Percentiles rank a stretch among this genome's conserved stretches.
Evolutionary conservation across 75 land plant species (phyloP).

Genomic region (Chamaecyparis obtusa): DNA sequence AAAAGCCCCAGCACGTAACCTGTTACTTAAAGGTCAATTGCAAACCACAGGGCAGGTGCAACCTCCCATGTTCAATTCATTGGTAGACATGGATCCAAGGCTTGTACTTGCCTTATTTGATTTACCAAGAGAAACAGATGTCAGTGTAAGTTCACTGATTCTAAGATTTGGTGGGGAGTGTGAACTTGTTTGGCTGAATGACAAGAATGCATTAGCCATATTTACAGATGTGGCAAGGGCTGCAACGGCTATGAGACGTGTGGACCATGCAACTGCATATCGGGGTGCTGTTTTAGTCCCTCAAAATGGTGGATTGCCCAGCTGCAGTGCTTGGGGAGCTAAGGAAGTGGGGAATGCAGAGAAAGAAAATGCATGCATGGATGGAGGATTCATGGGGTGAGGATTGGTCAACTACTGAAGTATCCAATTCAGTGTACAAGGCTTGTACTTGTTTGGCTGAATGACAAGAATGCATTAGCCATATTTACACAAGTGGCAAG

Average conservation of each 20-base stretch:
- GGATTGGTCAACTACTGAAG: slow-evolving; percentile 26
- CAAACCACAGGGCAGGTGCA: slow-evolving; percentile 25
- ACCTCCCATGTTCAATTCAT: slow-evolving; percentile 63
- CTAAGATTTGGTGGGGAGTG: slow-evolving; percentile 98
- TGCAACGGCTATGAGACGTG: slow-evolving; percentile 86
- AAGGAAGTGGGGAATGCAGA: slow-evolving; percentile 16
- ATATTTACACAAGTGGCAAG: slow-evolving; percentile 81
- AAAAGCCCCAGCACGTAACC: slow-evolving; percentile 55
- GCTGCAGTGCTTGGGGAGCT: no score
- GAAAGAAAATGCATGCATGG: slow-evolving; percentile 41
- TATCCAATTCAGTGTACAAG: no score
- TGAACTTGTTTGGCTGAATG: slow-evolving; percentile 97
- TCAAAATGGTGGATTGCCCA: slow-evolving; percentile 25
- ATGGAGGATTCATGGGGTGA: slow-evolving; percentile 68
- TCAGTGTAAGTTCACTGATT: slow-evolving; percentile 64
- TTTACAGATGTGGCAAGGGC: slow-evolving; percentile 84
- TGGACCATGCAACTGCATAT: slow-evolving; percentile 87
- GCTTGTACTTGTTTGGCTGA: slow-evolving; percentile 95
- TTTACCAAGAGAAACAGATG: slow-evolving; percentile 90
- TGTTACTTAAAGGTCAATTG: slow-evolving; percentile 42
- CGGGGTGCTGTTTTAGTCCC: slow-evolving; percentile 62
- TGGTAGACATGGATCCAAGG: slow-evolving; percentile 94
- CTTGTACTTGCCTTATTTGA: slow-evolving; percentile 86
- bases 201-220: slow-evolving; percentile 92
- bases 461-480: slow-evolving; percentile 94